Base-by-base conservation (phyloP, 768 basidiomycete genomes). In the Galerina marginata region DNA sequence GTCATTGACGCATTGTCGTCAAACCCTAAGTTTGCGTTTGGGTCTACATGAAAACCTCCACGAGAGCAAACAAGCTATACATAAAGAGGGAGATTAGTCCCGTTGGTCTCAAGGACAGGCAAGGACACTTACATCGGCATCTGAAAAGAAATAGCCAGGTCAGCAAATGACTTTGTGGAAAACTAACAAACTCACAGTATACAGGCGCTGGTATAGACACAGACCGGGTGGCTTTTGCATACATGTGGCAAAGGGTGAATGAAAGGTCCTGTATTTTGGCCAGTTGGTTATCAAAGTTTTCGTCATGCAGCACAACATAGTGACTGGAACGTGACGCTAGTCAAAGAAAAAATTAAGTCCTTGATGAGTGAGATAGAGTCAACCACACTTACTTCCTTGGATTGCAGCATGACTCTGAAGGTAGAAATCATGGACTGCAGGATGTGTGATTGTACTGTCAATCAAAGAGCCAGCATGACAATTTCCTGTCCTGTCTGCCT, bases 401-500 rank as follows among this genome's bases (percentile, higher is more conserved):
- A 88, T 71, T 0, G 83, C 85, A 0, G 76, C 77, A 52, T 89
- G 87, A 0, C 82, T 82, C 60, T 84, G 86, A 2, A 88, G 68
- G 52, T 85, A 88, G 37, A 82, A 89, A 52, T 88, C 84, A 1
- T 65, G 69, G 29, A 76, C 76, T 0, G 75, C 72, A 0, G 85
- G 84, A 59, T 81, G 81, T 2, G 78, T 79, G 33, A 86, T 76
- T 40, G 76, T 68, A 48, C 54, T 44, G 20, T 76, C 72, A 2
- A 76, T 79, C 1, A 85, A 78, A 15, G 83, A 76, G 0, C 86
- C 86, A 0, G 86, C 77, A 0, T 70, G 77, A 52, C 80, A 80
- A 64, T 88, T 88, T 0, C 83, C 84, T 3, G 42, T 61, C 37
- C 55, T 53, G 33, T 61, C 60, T 23, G 16, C 60, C 6, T 52